Base-by-base conservation (phyloP, 768 basidiomycete species). In the Suillus plorans region DNA sequence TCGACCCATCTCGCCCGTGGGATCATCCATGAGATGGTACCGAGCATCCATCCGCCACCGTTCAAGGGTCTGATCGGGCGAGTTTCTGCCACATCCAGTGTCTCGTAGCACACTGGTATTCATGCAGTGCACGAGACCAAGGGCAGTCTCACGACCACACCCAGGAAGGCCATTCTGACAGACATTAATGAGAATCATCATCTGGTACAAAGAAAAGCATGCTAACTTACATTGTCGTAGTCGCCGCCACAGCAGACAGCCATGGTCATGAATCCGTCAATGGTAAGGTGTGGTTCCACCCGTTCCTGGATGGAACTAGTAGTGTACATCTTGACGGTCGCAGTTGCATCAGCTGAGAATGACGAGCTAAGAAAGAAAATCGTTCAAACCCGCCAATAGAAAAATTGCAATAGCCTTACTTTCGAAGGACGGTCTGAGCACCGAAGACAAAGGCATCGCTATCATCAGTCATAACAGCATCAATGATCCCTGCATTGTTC, bases 241-340 rank as follows among this genome's bases (percentile, higher is more conserved):
- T 49, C 13, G 22, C 22, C 22, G 1, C 22, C 13, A 2, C 47
- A 49, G 47, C 22, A 49, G 1, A 49, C 6, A 0, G 47, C 47
- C 0, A 49, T 22, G 2, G 47, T 49, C 2, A 1, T 6, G 5
- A 49, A 49, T 4, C 0, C 47, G 14, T 49, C 22, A 25, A 5
- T 5, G 6, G 13, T 25, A 49, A 49, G 22, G 13, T 6, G 3
- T 1, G 47, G 22, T 2, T 49, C 22, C 22, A 87, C 55, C 4
- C 10, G 10, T 1, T 50, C 18, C 3, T 58, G 41, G 49, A 63
- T 63, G n/a, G 61, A 31, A 22, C 52, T 20, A 0, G 22, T 20
- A 1, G 55, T 63, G 28, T 66, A 66, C 10, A 66, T 0, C 34
- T 56, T 55, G 62, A 66, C 59, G 25, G 25, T 25, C 25, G 25